Evolutionary conservation across 345 rosid genomes (phyloP).

Genomic region (Salix arbutifolia): DNA sequence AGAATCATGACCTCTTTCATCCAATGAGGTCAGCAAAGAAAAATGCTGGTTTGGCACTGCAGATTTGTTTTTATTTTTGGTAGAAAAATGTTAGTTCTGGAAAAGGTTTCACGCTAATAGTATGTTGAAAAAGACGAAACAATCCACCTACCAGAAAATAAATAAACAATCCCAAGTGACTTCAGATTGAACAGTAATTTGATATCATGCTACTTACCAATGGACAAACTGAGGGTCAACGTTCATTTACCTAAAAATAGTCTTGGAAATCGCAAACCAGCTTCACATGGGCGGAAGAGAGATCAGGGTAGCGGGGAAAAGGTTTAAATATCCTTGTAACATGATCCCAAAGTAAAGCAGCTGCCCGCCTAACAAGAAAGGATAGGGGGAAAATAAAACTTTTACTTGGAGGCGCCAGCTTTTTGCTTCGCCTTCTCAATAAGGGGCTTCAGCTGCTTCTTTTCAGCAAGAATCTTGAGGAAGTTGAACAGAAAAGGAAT

Average conservation of each 20-base stretch:
- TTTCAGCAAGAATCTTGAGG: constrained; percentile 94
- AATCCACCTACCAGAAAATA: too few relatives aligned
- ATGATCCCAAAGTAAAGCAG: not conserved
- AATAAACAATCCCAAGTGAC: too few relatives aligned
- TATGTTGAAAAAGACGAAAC: too few relatives aligned
- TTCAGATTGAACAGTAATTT: too few relatives aligned
- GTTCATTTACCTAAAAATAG: not conserved
- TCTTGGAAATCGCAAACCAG: not conserved
- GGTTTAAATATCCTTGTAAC: not conserved
- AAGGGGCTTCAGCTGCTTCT: constrained; percentile 97
- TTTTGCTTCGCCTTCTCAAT: constrained; percentile 98
- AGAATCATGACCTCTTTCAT: too few relatives aligned
- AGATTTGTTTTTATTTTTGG: too few relatives aligned
- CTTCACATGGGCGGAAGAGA: not conserved
- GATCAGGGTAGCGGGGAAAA: not conserved
- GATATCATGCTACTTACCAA: too few relatives aligned
- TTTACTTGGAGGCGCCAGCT: constrained; percentile 30
- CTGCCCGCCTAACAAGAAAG: not conserved
- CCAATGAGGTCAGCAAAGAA: too few relatives aligned
- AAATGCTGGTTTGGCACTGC: too few relatives aligned
- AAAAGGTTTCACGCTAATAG: too few relatives aligned
- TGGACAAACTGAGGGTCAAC: not conserved
- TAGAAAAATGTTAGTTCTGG: too few relatives aligned
- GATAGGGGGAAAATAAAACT: not conserved
- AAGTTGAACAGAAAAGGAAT: constrained; percentile 93